Percentiles rank a stretch among this genome's conserved stretches.
phyloP scores from a whole-genome alignment of 805 yeast genomes.

The Wickerhamiella shivajii region DNA sequence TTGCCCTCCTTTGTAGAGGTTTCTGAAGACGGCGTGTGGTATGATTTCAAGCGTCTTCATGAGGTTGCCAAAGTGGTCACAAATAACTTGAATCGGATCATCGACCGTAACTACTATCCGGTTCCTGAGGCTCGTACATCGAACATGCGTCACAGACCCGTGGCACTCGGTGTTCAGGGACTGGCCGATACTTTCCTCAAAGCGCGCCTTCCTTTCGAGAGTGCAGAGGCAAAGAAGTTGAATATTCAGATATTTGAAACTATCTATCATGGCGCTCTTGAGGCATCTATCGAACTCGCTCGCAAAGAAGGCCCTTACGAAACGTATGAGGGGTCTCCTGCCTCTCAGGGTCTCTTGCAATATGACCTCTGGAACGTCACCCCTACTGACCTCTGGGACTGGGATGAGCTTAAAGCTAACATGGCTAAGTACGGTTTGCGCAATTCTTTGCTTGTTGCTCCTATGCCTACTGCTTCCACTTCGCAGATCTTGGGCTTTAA shows the following conservation, averaged over 20 bases:
- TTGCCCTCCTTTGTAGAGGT: conserved; percentile 50
- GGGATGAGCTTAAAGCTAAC: conserved; percentile 55
- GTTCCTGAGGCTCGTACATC: conserved; percentile 59
- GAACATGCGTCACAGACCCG: conserved; percentile 75
- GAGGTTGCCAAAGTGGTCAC: conserved; percentile 62
- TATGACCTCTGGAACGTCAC: conserved; percentile 74
- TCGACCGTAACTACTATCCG: conserved; percentile 79
- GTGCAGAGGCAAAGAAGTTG: conserved; percentile 56
- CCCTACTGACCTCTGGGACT: conserved; percentile 76
- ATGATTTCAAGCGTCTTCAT: conserved; percentile 65
- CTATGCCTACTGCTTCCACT: conserved; percentile 98
- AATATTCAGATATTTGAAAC: conserved; percentile 88
- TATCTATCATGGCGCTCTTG: conserved; percentile 85
- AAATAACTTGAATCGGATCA: conserved; percentile 64
- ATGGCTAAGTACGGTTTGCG: conserved; percentile 56
- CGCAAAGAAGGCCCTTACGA: conserved; percentile 51
- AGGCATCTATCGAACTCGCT: conserved; percentile 76
- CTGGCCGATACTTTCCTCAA: conserved; percentile 77
- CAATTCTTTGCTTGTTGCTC: conserved; percentile 63
- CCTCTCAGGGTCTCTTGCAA: conserved; percentile 72
- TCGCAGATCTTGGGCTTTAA: conserved; percentile 88
- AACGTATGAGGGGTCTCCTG: conserved; percentile 73
- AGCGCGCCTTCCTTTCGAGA: conserved; percentile 75
- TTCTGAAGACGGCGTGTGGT: conserved; percentile 35
- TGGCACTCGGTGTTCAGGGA: conserved; percentile 98